Conservation (phyloP, 257 asterid genomes). For the Nicotiana paniculata region DNA sequence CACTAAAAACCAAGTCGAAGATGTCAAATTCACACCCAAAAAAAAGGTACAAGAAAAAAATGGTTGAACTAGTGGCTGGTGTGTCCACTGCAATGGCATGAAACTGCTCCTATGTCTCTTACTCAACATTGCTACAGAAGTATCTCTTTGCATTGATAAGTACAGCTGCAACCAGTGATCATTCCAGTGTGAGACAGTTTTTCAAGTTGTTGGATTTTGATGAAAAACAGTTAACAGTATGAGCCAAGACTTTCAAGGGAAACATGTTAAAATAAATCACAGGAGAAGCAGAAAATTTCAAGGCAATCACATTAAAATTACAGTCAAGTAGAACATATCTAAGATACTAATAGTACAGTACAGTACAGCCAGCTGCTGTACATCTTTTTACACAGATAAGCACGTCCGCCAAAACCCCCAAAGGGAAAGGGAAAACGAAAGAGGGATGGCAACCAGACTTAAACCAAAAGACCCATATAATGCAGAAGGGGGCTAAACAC, state of each 20-base stretch:
- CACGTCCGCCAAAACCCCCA: not conserved
- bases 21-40: too few relatives aligned
- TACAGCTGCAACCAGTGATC: not conserved
- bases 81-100: too few relatives aligned
- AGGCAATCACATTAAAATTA: not conserved
- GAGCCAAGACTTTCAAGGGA: not conserved
- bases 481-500: not conserved
- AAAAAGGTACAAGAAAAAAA: too few relatives aligned
- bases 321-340: not conserved
- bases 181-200: not conserved
- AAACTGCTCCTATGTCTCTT: too few relatives aligned
- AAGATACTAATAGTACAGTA: not conserved
- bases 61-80: too few relatives aligned
- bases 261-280: not conserved
- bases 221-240: not conserved
- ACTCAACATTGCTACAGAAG: too few relatives aligned
- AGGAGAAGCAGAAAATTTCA: not conserved
- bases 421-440: not conserved
- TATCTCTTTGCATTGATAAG: too few relatives aligned
- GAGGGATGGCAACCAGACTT: not conserved
- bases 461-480: not conserved
- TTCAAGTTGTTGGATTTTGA: not conserved
- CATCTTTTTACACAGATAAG: not conserved
- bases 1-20: too few relatives aligned
- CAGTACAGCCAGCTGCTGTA: conserved; percentile 4